Percentiles rank a stretch among this genome's conserved stretches.
Conservation (phyloP, 768 basidiomycete genomes). For the Phanerochaete sordida region DNA sequence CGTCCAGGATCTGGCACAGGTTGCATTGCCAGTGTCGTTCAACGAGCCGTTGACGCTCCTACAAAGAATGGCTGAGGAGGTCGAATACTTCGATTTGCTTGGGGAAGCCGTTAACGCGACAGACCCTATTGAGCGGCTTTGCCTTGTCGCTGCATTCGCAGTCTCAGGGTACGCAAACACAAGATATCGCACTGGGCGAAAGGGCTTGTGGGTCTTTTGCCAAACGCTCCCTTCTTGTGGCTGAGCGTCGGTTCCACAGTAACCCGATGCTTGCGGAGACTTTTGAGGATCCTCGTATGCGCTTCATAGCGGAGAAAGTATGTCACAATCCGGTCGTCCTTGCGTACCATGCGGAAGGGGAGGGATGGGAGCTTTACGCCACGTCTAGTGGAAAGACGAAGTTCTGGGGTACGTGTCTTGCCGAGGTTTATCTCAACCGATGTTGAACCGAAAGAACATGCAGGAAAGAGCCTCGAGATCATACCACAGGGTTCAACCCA, state of each 20-base stretch:
- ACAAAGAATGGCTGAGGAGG: conserved; percentile 78
- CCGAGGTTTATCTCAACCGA: conserved; percentile 13
- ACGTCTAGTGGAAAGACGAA: conserved; percentile 84
- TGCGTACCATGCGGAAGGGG: conserved; percentile 82
- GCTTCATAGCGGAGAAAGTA: conserved; percentile 85
- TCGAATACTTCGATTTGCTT: conserved; percentile 75
- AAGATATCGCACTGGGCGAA: conserved; percentile 73
- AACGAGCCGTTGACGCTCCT: conserved; percentile 85
- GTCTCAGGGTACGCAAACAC: conserved; percentile 84
- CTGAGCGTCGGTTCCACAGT: conserved; percentile 33
- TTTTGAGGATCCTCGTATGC: conserved; percentile 78
- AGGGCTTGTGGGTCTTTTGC: conserved; percentile 69
- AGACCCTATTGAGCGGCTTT: conserved; percentile 66
- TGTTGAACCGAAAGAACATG: conserved; percentile 14
- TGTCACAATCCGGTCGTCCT: conserved; percentile 81
- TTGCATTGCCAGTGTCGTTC: conserved; percentile 84
- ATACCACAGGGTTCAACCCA: conserved; percentile 73
- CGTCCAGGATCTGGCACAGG: conserved; percentile 71
- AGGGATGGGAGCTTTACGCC: conserved; percentile 69
- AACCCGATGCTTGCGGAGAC: conserved; percentile 90
- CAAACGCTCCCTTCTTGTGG: not conserved
- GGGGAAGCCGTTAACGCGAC: conserved; percentile 53
- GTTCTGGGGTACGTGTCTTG: conserved; percentile 72
- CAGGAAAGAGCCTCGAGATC: conserved; percentile 88
- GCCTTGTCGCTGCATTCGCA: conserved; percentile 80